These are phyloP conservation scores for Punica granatum DNA, from an alignment of 345 rosid genomes.

Conservation along the genomic window DNA sequence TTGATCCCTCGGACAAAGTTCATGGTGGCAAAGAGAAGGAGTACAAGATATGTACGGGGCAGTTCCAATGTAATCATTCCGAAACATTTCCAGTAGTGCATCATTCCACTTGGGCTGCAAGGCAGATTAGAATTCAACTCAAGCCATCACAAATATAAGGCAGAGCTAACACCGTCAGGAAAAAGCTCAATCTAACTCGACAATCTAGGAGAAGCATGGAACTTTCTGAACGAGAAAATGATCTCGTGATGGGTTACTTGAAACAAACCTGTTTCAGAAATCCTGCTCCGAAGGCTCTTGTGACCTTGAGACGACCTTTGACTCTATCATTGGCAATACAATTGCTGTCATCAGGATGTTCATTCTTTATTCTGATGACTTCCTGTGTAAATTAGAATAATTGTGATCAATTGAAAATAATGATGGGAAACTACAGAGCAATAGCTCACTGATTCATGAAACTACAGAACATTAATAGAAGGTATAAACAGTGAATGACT, in stretches of 20 bases:
- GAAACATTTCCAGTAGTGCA: constrained; percentile 77
- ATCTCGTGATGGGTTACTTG: not conserved
- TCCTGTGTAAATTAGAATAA: constrained; percentile 47
- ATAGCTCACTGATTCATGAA: constrained; percentile 5
- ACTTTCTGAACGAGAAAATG: not conserved
- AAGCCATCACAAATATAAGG: not conserved
- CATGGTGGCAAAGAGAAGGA: constrained; percentile 85
- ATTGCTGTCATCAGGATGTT: constrained; percentile 86
- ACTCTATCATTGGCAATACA: constrained; percentile 91
- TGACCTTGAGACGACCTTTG: constrained; percentile 92
- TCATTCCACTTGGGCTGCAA: constrained; percentile 84
- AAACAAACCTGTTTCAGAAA: constrained; percentile 73
- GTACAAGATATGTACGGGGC: constrained; percentile 77
- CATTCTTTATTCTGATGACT: constrained; percentile 79
- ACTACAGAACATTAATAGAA: not conserved
- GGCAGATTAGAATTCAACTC: constrained; percentile 5
- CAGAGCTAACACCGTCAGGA: not conserved
- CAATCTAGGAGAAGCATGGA: not conserved
- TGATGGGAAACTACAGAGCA: constrained; percentile 5
- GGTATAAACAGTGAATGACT: too few species aligned
- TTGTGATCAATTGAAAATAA: not conserved
- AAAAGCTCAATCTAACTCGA: not conserved
- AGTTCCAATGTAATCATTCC: constrained; percentile 79
- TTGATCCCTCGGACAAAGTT: constrained; percentile 72
- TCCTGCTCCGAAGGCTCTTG: constrained; percentile 99